Evolutionary conservation across 768 basidiomycete genomes (phyloP).

Genomic region (Butyriboletus loyo): DNA sequence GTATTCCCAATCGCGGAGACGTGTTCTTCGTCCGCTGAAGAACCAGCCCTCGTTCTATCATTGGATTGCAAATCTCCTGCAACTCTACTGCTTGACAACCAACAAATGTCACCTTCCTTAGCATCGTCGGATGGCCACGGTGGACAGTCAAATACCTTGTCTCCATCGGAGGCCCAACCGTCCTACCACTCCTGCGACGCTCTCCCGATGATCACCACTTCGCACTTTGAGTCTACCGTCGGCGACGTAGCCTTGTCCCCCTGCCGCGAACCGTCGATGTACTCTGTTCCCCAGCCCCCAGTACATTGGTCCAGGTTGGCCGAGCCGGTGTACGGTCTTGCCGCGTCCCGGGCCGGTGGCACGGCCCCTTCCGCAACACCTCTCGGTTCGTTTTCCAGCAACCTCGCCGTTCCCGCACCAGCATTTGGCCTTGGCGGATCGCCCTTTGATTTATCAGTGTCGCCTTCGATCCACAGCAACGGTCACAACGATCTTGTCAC

Average conservation of each 20-base stretch:
- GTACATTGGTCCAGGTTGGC: slow-evolving; percentile 8
- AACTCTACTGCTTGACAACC: slow-evolving; percentile 31
- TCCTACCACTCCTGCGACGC: slow-evolving; percentile 4
- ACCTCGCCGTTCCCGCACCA: background rate
- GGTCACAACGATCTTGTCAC: slow-evolving; percentile 4
- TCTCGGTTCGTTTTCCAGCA: background rate
- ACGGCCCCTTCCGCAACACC: background rate
- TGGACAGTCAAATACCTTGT: slow-evolving; percentile 28
- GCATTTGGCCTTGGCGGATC: slow-evolving; percentile 19
- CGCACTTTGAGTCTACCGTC: slow-evolving; percentile 1
- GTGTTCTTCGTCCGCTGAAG: slow-evolving; percentile 20
- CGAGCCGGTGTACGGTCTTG: slow-evolving; percentile 1
- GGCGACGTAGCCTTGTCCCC: slow-evolving; percentile 2
- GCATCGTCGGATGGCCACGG: slow-evolving; percentile 5
- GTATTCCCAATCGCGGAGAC: slow-evolving; percentile 14
- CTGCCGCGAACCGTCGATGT: slow-evolving; percentile 7
- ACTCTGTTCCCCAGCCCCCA: background rate
- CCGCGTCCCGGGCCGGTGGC: background rate
- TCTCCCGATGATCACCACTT: slow-evolving; percentile 20
- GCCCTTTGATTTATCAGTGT: slow-evolving; percentile 32
- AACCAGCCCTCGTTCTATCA: slow-evolving; percentile 19
- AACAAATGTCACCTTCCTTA: slow-evolving; percentile 32
- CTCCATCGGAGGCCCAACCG: background rate
- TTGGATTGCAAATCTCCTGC: slow-evolving; percentile 32
- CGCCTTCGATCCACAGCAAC: slow-evolving; percentile 12